Evolutionary conservation across 1,139 yeast species (phyloP).

Genomic region (Saccharomyces hybrid): DNA sequence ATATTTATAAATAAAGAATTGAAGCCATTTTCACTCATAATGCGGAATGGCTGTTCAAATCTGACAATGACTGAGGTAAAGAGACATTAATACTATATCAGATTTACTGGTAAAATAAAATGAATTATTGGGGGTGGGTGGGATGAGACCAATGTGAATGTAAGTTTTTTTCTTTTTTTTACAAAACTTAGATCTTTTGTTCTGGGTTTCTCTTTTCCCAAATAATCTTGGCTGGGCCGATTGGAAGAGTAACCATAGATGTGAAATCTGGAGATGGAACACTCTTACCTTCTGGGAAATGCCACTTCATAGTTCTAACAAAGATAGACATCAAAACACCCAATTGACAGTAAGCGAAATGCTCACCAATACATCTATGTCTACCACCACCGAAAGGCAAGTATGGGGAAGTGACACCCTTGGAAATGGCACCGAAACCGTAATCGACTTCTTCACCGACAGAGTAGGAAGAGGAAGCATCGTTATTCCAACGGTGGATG

Average conservation of each 20-base stretch:
- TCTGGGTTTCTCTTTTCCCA: conserved; percentile 58
- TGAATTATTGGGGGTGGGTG: not conserved
- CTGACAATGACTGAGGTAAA: not conserved
- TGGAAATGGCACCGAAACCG: conserved; percentile 91
- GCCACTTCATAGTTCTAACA: conserved; percentile 75
- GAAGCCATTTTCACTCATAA: not conserved
- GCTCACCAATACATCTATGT: conserved; percentile 98
- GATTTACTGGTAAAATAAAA: not conserved
- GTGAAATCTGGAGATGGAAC: conserved; percentile 79
- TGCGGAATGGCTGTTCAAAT: not conserved
- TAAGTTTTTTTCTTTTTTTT: not conserved
- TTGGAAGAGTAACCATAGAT: conserved; percentile 90
- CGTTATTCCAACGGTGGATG: conserved; percentile 83
- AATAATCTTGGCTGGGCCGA: conserved; percentile 64
- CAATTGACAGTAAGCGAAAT: conserved; percentile 90
- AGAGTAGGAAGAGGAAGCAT: conserved; percentile 36
- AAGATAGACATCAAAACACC: conserved; percentile 76
- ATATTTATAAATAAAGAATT: not conserved
- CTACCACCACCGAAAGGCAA: conserved; percentile 99
- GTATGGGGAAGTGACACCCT: conserved; percentile 92
- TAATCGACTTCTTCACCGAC: conserved; percentile 63
- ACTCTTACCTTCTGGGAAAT: conserved; percentile 41
- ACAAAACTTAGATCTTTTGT: conserved; percentile 11
- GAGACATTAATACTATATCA: not conserved
- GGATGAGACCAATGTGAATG: not conserved